Evolutionary conservation across 345 rosid species (phyloP), one percentile per base, ranked within the genome.

Genomic region (Sonneratia caseolaris): DNA sequence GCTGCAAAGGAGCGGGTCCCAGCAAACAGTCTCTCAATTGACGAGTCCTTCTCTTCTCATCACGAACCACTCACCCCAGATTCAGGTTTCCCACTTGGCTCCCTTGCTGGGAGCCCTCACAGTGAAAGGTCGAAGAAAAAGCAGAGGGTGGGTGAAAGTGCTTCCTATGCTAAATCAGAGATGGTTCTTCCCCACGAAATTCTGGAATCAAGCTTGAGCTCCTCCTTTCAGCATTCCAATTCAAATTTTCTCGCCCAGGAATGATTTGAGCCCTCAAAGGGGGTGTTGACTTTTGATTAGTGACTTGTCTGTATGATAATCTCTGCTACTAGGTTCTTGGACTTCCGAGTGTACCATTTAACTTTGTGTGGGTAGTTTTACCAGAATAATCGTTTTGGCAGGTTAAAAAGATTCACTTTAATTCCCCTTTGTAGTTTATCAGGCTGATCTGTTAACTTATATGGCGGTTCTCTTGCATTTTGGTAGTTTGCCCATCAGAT

Each of bases 21-120:
- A 57, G 84, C 82, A 68, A 91, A 88, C 82, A 91, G 97, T 79
- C 87, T 82, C 71, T 88, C 97, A 2, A 72, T 89, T 69, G 97
- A 94, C 21, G 97, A 89, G 56, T 90, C 99, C 8, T 85, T 86
- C 71, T 87, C 97, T 37, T 89, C 99, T 66, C 91, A 81, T 73
- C 87, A 86, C 21, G 96, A 92, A 73, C 91, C 97, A 38, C 76
- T 78, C 71, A 95, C 99, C 62, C 99, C 97, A 12, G 97, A 95
- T 84, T 92, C 97, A 0, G 89, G 83, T 59, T 86, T 89, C 79
- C 81, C 83, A 72, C 71, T 68, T 62, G 86, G 86, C 61, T 85
- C 93, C 57, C 90, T 90, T 19, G 77, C 66, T 24, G 88, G 82
- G 70, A 84, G 91, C 81, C 87, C 85, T 35, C 82, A 79, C 73